Conservation (phyloP, 1,284 basidiomycete genomes). For the Athelia sp. region DNA sequence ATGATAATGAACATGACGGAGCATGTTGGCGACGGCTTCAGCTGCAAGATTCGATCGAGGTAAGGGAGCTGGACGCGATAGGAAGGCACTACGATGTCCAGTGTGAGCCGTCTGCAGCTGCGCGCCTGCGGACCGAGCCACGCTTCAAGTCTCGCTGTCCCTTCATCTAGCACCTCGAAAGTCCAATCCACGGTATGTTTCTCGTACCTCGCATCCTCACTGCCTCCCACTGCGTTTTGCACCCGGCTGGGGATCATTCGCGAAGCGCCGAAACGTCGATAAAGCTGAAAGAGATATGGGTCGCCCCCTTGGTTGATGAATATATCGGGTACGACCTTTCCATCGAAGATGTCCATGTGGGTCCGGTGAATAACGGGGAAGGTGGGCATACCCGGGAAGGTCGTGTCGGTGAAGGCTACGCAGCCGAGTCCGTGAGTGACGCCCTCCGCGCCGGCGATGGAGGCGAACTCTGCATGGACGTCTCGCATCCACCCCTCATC, state of each 20-base stretch:
- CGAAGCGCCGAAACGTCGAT: conserved; percentile 50
- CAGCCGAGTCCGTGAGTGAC: conserved; percentile 48
- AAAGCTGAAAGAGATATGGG: conserved; percentile 54
- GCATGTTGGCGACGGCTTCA: conserved; percentile 36
- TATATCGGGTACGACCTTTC: conserved; percentile 42
- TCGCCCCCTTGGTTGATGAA: conserved; percentile 60
- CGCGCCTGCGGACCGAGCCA: conserved; percentile 30
- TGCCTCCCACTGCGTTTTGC: conserved; percentile 43
- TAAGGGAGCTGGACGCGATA: conserved; percentile 45
- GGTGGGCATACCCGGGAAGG: conserved; percentile 58
- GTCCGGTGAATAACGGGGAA: conserved; percentile 51
- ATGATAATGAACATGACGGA: conserved; percentile 53
- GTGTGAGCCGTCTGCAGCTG: conserved; percentile 37
- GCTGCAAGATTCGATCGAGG: conserved; percentile 38
- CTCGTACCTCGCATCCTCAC: conserved; percentile 37
- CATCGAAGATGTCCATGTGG: conserved; percentile 52
- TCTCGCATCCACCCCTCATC: conserved; percentile 50
- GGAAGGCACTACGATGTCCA: conserved; percentile 53
- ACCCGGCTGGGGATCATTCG: conserved; percentile 38
- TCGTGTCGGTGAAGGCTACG: conserved; percentile 49
- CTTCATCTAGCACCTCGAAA: conserved; percentile 37
- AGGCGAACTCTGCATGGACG: conserved; percentile 31
- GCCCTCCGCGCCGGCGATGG: conserved; percentile 22
- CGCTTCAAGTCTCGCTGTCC: conserved; percentile 27
- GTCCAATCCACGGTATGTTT: conserved; percentile 47